A percentile compares a stretch with the other conserved stretches of the same genome.
Evolutionary conservation across 345 rosid species (phyloP).

Genomic region (Pugionium dolabratum): DNA sequence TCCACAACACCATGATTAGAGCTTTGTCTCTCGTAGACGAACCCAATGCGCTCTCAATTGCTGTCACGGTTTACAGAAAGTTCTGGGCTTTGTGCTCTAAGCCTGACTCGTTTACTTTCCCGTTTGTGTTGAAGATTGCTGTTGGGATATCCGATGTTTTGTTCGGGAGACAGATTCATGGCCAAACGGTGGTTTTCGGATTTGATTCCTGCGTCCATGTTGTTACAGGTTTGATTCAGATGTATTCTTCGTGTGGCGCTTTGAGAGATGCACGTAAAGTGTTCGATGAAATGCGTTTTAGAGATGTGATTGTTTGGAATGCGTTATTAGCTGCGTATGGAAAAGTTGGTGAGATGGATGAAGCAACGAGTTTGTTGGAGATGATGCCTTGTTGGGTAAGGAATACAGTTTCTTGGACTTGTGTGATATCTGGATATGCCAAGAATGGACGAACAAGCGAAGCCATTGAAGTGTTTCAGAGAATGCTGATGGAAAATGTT

Average conservation of each 20-base stretch:
- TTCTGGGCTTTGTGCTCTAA: slow-evolving; percentile 49
- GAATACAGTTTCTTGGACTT: slow-evolving; percentile 70
- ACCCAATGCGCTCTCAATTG: slow-evolving; percentile 30
- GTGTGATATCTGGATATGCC: slow-evolving; percentile 63
- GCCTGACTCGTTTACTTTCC: slow-evolving; percentile 69
- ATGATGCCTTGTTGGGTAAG: slow-evolving; percentile 54
- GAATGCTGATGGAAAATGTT: slow-evolving; percentile 58
- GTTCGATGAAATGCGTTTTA: slow-evolving; percentile 51
- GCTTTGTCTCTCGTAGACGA: slow-evolving; percentile 48
- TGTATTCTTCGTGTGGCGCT: slow-evolving; percentile 45
- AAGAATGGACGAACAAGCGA: slow-evolving; percentile 50
- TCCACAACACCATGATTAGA: slow-evolving; percentile 62
- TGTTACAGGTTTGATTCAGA: slow-evolving; percentile 56
- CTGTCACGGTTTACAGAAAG: slow-evolving; percentile 52
- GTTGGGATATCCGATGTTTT: slow-evolving; percentile 39
- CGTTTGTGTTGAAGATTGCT: slow-evolving; percentile 58
- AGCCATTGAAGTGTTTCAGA: slow-evolving; percentile 55
- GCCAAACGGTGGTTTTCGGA: slow-evolving; percentile 53
- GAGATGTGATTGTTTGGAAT: slow-evolving; percentile 57
- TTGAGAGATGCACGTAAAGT: slow-evolving; percentile 52
- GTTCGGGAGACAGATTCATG: slow-evolving; percentile 62
- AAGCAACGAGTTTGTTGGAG: slow-evolving; percentile 52
- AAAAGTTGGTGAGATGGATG: slow-evolving; percentile 31
- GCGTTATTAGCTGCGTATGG: slow-evolving; percentile 50
- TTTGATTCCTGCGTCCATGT: slow-evolving; percentile 47